phyloP scores from a whole-genome alignment of 1,284 basidiomycete genomes.

The Cronartium quercuum region DNA sequence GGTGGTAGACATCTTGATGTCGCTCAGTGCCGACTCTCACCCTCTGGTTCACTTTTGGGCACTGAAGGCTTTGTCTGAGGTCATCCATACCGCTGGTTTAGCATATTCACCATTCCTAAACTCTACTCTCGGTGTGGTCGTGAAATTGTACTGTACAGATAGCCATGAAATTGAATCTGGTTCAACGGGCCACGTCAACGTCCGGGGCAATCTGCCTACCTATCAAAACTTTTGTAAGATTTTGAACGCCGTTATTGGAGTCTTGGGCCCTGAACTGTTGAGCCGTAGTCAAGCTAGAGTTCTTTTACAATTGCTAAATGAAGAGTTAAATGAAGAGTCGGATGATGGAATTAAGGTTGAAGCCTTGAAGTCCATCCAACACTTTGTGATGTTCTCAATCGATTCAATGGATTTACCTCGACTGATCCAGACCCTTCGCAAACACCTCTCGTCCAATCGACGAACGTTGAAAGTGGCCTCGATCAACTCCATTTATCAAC shows the following conservation, averaged over 20 bases:
- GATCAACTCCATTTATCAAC: conserved; percentile 90
- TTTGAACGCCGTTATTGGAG: conserved; percentile 84
- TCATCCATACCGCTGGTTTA: conserved; percentile 85
- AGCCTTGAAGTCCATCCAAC: conserved; percentile 90
- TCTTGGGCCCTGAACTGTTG: conserved; percentile 90
- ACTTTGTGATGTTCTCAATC: conserved; percentile 91
- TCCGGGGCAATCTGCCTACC: conserved; percentile 81
- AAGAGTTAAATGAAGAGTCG: conserved; percentile 70
- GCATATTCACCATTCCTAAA: conserved; percentile 84
- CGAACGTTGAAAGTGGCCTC: conserved; percentile 84
- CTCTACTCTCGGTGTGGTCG: conserved; percentile 80
- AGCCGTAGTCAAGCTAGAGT: conserved; percentile 74
- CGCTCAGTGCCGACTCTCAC: conserved; percentile 89
- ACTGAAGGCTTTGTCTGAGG: conserved; percentile 72
- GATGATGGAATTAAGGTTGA: conserved; percentile 86
- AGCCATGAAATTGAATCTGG: conserved; percentile 94
- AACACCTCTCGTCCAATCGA: conserved; percentile 35
- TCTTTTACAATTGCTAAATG: conserved; percentile 75
- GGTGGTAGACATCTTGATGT: conserved; percentile 91
- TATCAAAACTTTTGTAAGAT: conserved; percentile 87
- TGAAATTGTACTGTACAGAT: conserved; percentile 83
- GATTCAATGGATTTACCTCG: conserved; percentile 56
- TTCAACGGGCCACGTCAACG: conserved; percentile 67
- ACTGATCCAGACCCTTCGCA: conserved; percentile 11
- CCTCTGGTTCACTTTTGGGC: conserved; percentile 94